A percentile compares a stretch with the other conserved stretches of the same genome.
Evolutionary conservation across 208 protist genomes (phyloP).

Genomic region (Lotmaria passim): DNA sequence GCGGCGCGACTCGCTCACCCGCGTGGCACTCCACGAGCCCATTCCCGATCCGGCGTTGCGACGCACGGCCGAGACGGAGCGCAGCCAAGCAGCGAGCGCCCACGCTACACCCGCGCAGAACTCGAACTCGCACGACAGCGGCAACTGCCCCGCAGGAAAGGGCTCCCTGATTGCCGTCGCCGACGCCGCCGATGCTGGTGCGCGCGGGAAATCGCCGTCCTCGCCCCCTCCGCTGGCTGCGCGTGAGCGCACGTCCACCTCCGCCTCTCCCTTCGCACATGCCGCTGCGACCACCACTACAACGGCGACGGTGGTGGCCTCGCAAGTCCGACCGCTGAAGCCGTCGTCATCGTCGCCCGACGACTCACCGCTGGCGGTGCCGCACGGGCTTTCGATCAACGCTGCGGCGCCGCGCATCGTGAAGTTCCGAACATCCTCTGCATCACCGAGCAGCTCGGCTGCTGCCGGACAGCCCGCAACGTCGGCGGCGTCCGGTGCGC

Average conservation of each 20-base stretch:
- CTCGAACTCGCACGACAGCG: neutral
- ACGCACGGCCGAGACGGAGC: neutral
- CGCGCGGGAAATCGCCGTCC: neutral
- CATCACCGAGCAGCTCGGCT: neutral
- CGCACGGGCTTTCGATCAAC: neutral
- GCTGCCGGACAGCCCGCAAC: neutral
- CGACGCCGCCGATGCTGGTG: neutral
- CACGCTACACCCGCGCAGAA: neutral
- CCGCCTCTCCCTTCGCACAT: neutral
- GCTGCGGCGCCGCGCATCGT: neutral
- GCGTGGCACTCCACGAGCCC: neutral
- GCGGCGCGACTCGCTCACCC: neutral
- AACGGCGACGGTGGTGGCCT: neutral
- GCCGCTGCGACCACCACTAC: neutral
- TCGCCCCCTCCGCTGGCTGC: slow-evolving; percentile 5
- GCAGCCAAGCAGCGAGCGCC: neutral
- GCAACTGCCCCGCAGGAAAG: neutral
- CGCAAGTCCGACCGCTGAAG: neutral
- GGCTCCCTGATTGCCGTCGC: neutral
- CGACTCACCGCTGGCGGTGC: neutral
- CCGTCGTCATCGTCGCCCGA: neutral
- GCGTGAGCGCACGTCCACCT: neutral
- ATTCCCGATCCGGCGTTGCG: neutral
- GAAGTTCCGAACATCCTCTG: slow-evolving; percentile 3
- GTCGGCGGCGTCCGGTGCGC: neutral